phyloP scores from a whole-genome alignment of 1,284 basidiomycete genomes.

The Xerocomus cyaneibrunnescens region DNA sequence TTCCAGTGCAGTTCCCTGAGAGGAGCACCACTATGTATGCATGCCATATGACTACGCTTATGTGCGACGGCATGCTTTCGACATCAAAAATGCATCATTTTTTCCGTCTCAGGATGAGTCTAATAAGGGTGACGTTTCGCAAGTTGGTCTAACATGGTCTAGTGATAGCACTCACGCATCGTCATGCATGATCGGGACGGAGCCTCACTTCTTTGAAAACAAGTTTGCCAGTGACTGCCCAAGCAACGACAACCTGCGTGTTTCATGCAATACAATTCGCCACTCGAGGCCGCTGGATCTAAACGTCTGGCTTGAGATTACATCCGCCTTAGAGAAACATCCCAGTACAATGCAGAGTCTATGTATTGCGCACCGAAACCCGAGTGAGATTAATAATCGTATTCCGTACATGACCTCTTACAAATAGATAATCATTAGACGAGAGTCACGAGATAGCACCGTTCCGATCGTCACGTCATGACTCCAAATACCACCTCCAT shows the following conservation, averaged over 20 bases:
- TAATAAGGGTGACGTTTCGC: neutral
- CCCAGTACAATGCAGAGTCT: neutral
- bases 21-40: constrained; percentile 21
- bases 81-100: constrained; percentile 24
- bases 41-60: constrained; percentile 25
- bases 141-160: neutral
- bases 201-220: no score
- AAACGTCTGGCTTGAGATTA: no score
- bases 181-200: no score
- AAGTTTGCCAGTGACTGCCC: neutral
- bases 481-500: constrained; percentile 27
- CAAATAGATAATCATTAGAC: constrained; percentile 20
- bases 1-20: neutral
- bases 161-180: neutral
- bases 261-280: no score
- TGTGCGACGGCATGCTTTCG: constrained; percentile 26
- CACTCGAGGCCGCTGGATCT: no score
- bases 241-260: no score
- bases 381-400: neutral
- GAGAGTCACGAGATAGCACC: constrained; percentile 9
- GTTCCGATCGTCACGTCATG: neutral
- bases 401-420: constrained; percentile 12
- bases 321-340: no score
- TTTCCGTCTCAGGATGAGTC: neutral
- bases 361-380: neutral